These are phyloP conservation scores for Kokia cookei DNA, from an alignment of 441 rosid species.

Conservation along the genomic window DNA sequence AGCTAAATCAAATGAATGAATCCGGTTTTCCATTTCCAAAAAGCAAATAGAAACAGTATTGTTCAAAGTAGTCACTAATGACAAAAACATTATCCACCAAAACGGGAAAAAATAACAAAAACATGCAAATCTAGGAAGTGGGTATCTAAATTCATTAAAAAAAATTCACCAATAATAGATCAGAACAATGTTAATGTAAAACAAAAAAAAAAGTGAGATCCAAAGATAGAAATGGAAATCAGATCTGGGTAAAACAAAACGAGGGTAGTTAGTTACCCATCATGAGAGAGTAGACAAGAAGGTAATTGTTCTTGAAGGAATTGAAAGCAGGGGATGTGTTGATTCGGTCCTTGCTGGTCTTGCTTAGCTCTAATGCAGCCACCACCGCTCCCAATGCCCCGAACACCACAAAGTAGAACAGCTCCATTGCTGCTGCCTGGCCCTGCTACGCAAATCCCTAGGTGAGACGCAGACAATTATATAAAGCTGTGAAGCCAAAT, in stretches of 20 bases:
- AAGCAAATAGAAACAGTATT: neutral
- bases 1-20: neutral
- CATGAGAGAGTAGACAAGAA: slow-evolving; percentile 78
- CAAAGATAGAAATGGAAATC: neutral
- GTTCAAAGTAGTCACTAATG: neutral
- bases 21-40: neutral
- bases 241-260: slow-evolving; percentile 7
- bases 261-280: slow-evolving; percentile 42
- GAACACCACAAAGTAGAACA: slow-evolving; percentile 52
- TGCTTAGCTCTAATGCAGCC: slow-evolving; percentile 56
- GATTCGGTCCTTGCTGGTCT: slow-evolving; percentile 57
- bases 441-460: neutral
- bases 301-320: slow-evolving; percentile 77
- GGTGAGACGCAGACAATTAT: neutral
- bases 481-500: neutral
- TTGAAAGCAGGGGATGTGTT: slow-evolving; percentile 58
- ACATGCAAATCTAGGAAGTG: neutral
- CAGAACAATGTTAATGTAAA: slow-evolving; percentile 1
- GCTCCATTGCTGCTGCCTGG: slow-evolving; percentile 41
- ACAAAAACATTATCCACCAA: neutral
- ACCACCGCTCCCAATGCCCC: slow-evolving; percentile 51
- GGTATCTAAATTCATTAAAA: neutral
- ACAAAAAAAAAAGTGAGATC: neutral
- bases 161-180: neutral
- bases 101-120: neutral